Evolutionary conservation across 495 filamentous ascomycete genomes (phyloP), one percentile per base, ranked within the genome.

Genomic region (Durotheca rogersii): DNA sequence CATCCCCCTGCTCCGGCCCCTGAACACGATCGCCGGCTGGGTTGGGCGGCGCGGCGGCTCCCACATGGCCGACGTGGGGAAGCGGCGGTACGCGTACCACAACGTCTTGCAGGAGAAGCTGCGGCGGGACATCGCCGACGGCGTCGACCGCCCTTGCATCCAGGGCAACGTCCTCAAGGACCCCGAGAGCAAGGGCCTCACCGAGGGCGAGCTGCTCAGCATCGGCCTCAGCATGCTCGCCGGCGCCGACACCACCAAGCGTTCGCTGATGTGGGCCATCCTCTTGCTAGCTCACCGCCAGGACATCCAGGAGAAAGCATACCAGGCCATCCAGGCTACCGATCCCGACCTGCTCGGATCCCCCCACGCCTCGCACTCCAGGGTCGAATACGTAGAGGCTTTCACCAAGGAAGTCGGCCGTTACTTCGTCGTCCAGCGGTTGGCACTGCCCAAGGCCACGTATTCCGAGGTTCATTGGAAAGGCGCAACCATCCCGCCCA

Each of bases 351-450:
- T 79, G 31, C 80, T 86, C 47, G 81, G 82, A 6, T 89, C 84
- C 81, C 78, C 81, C 29, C 72, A 73, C 31, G 87, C 86, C 10
- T 61, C 79, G 6, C 82, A 87, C 59, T 84, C 87, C 45, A 87
- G 83, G 52, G 78, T 87, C 2, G 80, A 81, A 14, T 89, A 89
- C 56, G 65, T 89, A 15, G 84, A 82, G 0, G 85, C 85, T 0
- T 63, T 89, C 33, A 81, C 84, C 33, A 85, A 86, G 58, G 85
- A 89, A 64, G 77, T 78, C 23, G 74, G 87, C 9, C 77, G 85
- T 43, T 89, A 79, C 71, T 89, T 80, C 77, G 85, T 81, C 2
- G 84, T 89, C 11, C 86, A 88, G 54, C 84, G 85, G 2, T 85
- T 89, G 59, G 85, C 82, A 55, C 72, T 89, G 3, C 85, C 85